Base-by-base conservation (phyloP, 2,329 filamentous ascomycete genomes). In the Scedosporium minutisporum region DNA sequence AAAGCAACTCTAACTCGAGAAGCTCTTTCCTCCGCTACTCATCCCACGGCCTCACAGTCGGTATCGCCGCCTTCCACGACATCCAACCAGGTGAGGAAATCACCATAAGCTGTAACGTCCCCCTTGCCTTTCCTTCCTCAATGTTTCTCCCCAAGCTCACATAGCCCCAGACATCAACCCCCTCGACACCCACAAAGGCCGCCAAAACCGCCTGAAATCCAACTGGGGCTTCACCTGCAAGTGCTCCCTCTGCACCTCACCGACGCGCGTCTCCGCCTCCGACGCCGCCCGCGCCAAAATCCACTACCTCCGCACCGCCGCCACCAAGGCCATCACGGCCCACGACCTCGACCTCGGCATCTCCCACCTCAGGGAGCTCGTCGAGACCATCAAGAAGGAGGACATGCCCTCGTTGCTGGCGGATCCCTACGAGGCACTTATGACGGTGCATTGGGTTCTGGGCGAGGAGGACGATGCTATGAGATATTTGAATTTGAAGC, bases 21-120 rank as follows among this genome's bases (percentile, higher is more conserved):
- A 63, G 62, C 42, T 27, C 62, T 10, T 60, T 63, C 57, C 44
- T 63, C 25, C 48, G 48, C 44, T 55, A 57, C 62, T 60, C 62
- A 29, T n/a, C 57, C 25, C 12, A 25, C 27, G 62, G 62, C 14
- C 57, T 63, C 57, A 29, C 57, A n/a, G 58, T 57, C 25, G 57
- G 46, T 29, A 38, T 63, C 44, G 33, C 44, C 4, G 62, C 62
- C 33, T 60, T 60, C 23, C 62, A 46, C 18, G 57, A 63, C 27
- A 63, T 63, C 46, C 16, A 57, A 18, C 57, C 44, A 6, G 62
- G 62, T 9, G 62, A 63, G 46, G 62, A 63, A 29, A 60, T 63
- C n/a, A 57, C 57, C 57, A 63, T 63, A 14, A 63, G 62, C 62
- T 63, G 62, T 63, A 60, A 27, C 23, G 41, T 21, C 16, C 21